Conservation (phyloP, 441 rosid genomes). For the Erodium moschatum region DNA sequence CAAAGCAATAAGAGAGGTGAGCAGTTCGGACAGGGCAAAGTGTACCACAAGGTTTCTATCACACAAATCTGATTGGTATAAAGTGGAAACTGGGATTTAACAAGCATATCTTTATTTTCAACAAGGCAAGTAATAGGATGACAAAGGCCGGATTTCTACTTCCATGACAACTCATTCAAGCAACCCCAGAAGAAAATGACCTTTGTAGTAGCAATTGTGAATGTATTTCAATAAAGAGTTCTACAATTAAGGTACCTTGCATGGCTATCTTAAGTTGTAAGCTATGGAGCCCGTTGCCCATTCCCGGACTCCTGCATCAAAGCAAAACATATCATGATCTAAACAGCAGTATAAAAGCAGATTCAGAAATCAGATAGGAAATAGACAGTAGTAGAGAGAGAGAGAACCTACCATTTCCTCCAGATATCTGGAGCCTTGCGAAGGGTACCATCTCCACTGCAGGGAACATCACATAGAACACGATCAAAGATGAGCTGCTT, state of each 20-base stretch:
- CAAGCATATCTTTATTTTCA: neutral
- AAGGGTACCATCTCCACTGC: conserved; percentile 95
- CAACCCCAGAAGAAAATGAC: neutral
- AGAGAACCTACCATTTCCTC: conserved; percentile 66
- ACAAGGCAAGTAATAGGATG: neutral
- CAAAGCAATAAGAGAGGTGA: neutral
- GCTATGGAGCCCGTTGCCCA: conserved; percentile 81
- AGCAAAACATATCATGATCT: conserved; percentile 19
- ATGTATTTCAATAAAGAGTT: neutral
- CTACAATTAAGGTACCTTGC: conserved; percentile 48
- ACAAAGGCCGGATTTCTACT: neutral
- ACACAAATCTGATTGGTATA: no score
- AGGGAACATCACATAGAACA: conserved; percentile 87
- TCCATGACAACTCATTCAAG: neutral
- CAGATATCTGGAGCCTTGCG: conserved; percentile 96
- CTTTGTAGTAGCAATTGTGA: neutral
- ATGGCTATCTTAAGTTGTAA: conserved; percentile 79
- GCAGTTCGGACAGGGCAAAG: neutral
- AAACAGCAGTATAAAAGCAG: neutral
- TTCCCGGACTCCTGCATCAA: conserved; percentile 60
- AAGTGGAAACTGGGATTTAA: neutral
- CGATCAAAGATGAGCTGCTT: conserved; percentile 76
- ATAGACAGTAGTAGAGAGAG: neutral
- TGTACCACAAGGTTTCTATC: neutral
- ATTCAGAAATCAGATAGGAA: conserved; percentile 10